Conservation (phyloP, 2,329 filamentous ascomycete species). For the Albifimbria verrucaria region DNA sequence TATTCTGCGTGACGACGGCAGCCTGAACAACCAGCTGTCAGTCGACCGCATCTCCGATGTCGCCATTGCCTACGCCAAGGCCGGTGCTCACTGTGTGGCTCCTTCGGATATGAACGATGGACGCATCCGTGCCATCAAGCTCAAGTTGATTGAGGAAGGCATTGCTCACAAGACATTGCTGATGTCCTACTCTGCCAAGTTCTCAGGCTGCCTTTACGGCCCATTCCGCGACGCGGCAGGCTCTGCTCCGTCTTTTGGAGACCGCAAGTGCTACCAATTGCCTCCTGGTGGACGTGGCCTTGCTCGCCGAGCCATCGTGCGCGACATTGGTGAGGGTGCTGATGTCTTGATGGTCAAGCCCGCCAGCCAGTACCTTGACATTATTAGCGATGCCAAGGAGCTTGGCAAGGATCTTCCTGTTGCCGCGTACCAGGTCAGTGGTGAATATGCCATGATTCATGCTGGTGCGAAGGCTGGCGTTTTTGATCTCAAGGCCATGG, state of each 20-base stretch:
- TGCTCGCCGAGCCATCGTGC: constrained; percentile 81
- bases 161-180: constrained; percentile 87
- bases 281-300: constrained; percentile 89
- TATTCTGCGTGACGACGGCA: constrained; percentile 88
- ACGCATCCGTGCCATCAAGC: constrained; percentile 93
- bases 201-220: constrained; percentile 92
- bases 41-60: constrained; percentile 95
- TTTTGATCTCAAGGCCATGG: constrained; percentile 92
- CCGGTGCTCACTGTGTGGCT: constrained; percentile 93
- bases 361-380: constrained; percentile 91
- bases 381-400: constrained; percentile 96
- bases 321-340: constrained; percentile 90
- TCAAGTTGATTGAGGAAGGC: constrained; percentile 93
- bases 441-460: constrained; percentile 97
- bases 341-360: constrained; percentile 99
- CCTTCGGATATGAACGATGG: constrained; percentile 99
- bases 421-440: constrained; percentile 94
- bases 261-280: constrained; percentile 94
- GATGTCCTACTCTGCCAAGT: constrained; percentile 98
- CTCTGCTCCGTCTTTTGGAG: constrained; percentile 85
- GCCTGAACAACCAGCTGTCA: constrained; percentile 87
- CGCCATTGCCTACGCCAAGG: constrained; percentile 94
- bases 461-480: constrained; percentile 94
- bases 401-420: constrained; percentile 87
- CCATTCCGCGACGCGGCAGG: constrained; percentile 96